These are phyloP conservation scores for Saccharum hybrid DNA, from an alignment of 202 grass and related monocot species.

Conservation along the genomic window DNA sequence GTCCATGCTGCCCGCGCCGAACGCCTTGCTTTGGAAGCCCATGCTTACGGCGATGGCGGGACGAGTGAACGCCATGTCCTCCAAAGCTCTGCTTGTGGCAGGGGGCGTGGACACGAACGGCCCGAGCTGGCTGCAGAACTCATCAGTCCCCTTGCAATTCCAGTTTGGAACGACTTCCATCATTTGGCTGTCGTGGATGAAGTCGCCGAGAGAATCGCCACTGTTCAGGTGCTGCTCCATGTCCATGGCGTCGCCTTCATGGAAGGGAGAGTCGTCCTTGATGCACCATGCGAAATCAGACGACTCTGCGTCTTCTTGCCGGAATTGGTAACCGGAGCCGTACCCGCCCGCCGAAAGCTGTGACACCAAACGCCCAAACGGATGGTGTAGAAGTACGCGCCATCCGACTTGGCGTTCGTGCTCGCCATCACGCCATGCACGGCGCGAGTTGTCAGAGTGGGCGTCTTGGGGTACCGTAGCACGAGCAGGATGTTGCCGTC, in stretches of 20 bases:
- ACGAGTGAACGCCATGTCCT: too few relatives aligned
- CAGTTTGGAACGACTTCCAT: too few relatives aligned
- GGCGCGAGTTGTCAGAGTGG: conserved; percentile 32
- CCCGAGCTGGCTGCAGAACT: too few relatives aligned
- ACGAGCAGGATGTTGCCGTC: conserved; percentile 62
- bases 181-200: background rate
- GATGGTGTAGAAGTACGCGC: conserved; percentile 58
- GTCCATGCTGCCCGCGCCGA: background rate
- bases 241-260: too few relatives aligned
- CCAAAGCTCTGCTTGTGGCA: too few relatives aligned
- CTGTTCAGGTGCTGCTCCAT: conserved; percentile 34
- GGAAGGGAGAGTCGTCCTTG: background rate
- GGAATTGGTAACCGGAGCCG: conserved; percentile 47
- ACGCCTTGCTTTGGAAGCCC: too few relatives aligned
- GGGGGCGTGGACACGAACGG: too few relatives aligned
- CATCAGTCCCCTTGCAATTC: too few relatives aligned
- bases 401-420: conserved; percentile 23
- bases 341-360: too few relatives aligned
- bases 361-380: conserved; percentile 42
- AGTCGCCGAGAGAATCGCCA: conserved; percentile 17
- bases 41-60: too few relatives aligned
- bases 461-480: conserved; percentile 37
- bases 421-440: conserved; percentile 62
- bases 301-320: conserved; percentile 5
- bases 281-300: conserved; percentile 39